Evolutionary conservation across 257 asterid species (phyloP).

Genomic region (Solanum corneliomulleri): DNA sequence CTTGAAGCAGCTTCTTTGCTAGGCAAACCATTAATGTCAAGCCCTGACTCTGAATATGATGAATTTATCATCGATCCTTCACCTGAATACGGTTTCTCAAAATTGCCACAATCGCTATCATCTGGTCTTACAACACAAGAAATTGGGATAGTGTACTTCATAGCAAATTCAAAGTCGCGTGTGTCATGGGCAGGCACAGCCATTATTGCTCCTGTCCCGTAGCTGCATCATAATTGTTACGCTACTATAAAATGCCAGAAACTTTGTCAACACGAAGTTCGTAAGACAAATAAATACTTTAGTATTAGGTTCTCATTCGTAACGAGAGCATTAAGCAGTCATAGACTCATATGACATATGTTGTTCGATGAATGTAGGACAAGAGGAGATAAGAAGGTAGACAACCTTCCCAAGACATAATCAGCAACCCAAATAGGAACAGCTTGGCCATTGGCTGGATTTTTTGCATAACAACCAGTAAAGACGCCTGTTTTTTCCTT

Average conservation of each 20-base stretch:
- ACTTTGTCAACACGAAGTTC: not conserved
- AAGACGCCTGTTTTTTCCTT: slow-evolving; percentile 93
- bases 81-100: slow-evolving; percentile 57
- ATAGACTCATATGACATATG: not conserved
- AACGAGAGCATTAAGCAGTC: not conserved
- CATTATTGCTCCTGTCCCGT: slow-evolving; percentile 99
- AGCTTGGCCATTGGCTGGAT: slow-evolving; percentile 71
- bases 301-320: not conserved
- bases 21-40: slow-evolving; percentile 66
- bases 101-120: slow-evolving; percentile 33
- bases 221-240: slow-evolving; percentile 43
- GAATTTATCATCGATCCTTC: slow-evolving; percentile 84
- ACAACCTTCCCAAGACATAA: slow-evolving; percentile 91
- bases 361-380: not conserved
- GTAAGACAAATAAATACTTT: not conserved
- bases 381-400: not conserved
- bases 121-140: slow-evolving; percentile 69
- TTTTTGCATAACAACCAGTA: slow-evolving; percentile 84
- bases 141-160: slow-evolving; percentile 65
- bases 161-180: slow-evolving; percentile 89
- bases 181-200: slow-evolving; percentile 99
- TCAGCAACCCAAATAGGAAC: slow-evolving; percentile 98
- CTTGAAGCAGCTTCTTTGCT: slow-evolving; percentile 66
- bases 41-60: slow-evolving; percentile 56
- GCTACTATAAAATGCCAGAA: slow-evolving; percentile 1